phyloP scores from a whole-genome alignment of 345 rosid genomes.

The Anacardium occidentale region DNA sequence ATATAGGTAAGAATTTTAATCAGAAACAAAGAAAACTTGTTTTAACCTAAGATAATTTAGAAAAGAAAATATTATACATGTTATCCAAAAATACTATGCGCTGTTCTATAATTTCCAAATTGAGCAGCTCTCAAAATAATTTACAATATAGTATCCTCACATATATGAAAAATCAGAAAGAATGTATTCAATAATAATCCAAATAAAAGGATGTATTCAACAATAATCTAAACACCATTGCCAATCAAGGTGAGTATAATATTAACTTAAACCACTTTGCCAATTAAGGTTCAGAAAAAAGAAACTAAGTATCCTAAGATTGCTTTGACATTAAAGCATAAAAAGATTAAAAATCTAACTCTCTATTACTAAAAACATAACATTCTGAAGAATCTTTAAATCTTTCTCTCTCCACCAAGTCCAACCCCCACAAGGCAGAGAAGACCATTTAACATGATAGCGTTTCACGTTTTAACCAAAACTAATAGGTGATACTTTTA shows the following conservation, averaged over 20 bases:
- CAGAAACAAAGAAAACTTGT: background rate
- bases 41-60: too few species aligned
- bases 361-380: background rate
- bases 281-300: background rate
- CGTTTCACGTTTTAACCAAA: background rate
- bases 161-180: background rate
- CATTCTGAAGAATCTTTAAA: too few species aligned
- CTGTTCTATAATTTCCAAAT: background rate
- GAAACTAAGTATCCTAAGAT: background rate
- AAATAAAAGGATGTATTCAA: too few species aligned
- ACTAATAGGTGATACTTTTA: background rate
- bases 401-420: background rate
- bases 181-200: too few species aligned
- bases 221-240: too few species aligned
- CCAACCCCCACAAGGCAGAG: background rate
- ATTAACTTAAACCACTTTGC: background rate
- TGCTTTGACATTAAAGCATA: background rate
- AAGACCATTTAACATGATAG: background rate
- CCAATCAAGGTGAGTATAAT: too few species aligned
- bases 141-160: background rate
- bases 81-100: background rate
- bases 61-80: too few species aligned
- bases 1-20: too few species aligned
- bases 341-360: background rate
- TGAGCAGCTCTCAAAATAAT: background rate